phyloP scores from a whole-genome alignment of 352 stramenopile genomes.

The Pythium monospermum region DNA sequence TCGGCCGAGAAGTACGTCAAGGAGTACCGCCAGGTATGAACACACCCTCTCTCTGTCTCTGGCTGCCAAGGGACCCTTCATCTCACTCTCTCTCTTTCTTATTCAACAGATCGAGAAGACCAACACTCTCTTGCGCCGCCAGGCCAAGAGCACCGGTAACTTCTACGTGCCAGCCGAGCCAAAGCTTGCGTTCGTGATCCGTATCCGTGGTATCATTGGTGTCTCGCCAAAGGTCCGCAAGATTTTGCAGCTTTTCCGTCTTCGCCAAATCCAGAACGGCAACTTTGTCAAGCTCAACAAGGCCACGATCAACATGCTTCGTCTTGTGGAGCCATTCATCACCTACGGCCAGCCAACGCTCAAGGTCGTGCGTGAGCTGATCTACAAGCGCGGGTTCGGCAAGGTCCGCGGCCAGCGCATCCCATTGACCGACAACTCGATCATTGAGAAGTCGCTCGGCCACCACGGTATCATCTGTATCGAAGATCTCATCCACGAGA shows the following conservation, averaged over 20 bases:
- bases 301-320: conserved; percentile 99
- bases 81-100: neutral
- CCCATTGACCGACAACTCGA: conserved; percentile 95
- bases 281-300: conserved; percentile 99
- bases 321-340: conserved; percentile 97
- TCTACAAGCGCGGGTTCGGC: conserved; percentile 99
- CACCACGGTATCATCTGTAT: conserved; percentile 97
- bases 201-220: conserved; percentile 98
- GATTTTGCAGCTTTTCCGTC: conserved; percentile 98
- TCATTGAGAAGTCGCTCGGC: conserved; percentile 95
- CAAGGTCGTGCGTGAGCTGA: conserved; percentile 96
- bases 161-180: conserved; percentile 97
- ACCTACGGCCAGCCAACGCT: conserved; percentile 98
- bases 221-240: conserved; percentile 92
- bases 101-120: conserved; percentile 84
- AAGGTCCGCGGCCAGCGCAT: conserved; percentile 98
- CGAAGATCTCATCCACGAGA: conserved; percentile 99
- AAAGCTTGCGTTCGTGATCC: conserved; percentile 98
- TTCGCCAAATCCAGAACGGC: conserved; percentile 99
- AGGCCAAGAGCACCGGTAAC: conserved; percentile 94
- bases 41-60: no score
- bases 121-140: conserved; percentile 91
- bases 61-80: no score
- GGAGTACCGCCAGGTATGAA: conserved; percentile 92
- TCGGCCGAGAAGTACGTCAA: conserved; percentile 98